Percentiles rank a stretch among this genome's conserved stretches.
Conservation (phyloP, 2,329 filamentous ascomycete genomes). For the Xylaria sp. region DNA sequence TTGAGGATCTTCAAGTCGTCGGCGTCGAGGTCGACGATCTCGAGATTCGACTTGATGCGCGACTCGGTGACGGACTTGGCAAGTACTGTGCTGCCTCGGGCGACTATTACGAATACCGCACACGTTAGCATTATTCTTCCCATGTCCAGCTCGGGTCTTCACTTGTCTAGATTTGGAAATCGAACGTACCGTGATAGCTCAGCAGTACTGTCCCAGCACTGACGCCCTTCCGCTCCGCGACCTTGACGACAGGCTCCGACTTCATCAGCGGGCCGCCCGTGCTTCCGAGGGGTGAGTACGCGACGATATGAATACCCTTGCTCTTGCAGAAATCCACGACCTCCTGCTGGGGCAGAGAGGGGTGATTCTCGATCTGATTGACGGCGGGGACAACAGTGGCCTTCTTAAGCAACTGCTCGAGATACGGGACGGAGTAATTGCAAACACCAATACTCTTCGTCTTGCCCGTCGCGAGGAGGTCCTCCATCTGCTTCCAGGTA, state of each 20-base stretch:
- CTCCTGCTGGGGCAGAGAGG: slow-evolving; percentile 75
- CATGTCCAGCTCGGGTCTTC: neutral
- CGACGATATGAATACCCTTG: slow-evolving; percentile 76
- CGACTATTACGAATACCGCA: slow-evolving; percentile 58
- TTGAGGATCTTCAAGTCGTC: slow-evolving; percentile 69
- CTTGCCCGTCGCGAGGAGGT: slow-evolving; percentile 68
- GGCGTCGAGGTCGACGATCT: slow-evolving; percentile 71
- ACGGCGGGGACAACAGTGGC: slow-evolving; percentile 68
- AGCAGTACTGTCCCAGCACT: slow-evolving; percentile 72
- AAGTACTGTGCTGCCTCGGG: slow-evolving; percentile 74
- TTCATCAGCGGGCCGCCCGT: slow-evolving; percentile 72
- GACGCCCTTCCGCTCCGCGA: slow-evolving; percentile 71
- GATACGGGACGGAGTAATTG: slow-evolving; percentile 67
- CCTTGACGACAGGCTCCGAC: slow-evolving; percentile 69
- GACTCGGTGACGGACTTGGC: slow-evolving; percentile 76
- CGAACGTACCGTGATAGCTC: slow-evolving; percentile 73
- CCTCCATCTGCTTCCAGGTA: slow-evolving; percentile 82
- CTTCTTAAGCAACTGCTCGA: slow-evolving; percentile 63
- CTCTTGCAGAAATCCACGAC: slow-evolving; percentile 74
- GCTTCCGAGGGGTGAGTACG: slow-evolving; percentile 74
- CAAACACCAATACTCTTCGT: slow-evolving; percentile 64
- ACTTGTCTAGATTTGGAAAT: neutral
- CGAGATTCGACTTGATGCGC: slow-evolving; percentile 76
- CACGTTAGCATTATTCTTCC: neutral
- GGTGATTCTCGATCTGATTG: slow-evolving; percentile 81